These are phyloP conservation scores for Yamadazyma mexicana DNA, from an alignment of 1,139 yeast species.

Conservation along the genomic window DNA sequence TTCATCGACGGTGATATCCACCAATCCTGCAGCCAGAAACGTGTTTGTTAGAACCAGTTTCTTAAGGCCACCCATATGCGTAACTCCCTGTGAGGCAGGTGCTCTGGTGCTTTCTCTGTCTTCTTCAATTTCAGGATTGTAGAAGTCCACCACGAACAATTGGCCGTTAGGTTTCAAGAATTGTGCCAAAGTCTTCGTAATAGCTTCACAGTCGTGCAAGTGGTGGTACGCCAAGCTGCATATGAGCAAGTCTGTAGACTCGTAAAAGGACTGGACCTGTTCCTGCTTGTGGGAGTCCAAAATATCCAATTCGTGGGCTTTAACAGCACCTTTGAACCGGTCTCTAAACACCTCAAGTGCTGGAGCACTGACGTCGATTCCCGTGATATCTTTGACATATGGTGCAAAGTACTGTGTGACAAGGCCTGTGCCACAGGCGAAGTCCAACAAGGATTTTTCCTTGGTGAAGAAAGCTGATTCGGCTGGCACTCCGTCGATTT, in stretches of 20 bases:
- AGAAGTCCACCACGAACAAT: slow-evolving; percentile 37
- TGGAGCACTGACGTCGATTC: slow-evolving; percentile 37
- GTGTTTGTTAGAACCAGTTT: slow-evolving; percentile 23
- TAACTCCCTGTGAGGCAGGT: slow-evolving; percentile 19
- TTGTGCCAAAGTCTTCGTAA: slow-evolving; percentile 31
- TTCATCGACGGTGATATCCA: slow-evolving; percentile 23
- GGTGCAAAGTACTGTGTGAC: slow-evolving; percentile 32
- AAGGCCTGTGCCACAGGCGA: slow-evolving; percentile 49
- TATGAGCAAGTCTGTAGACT: slow-evolving; percentile 29
- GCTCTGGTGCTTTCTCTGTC: neutral
- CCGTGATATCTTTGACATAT: slow-evolving; percentile 27
- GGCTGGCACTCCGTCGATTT: slow-evolving; percentile 12
- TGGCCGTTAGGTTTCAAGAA: slow-evolving; percentile 36
- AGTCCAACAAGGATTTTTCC: slow-evolving; percentile 35
- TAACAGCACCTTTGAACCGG: slow-evolving; percentile 11
- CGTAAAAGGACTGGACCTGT: slow-evolving; percentile 15
- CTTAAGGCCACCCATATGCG: slow-evolving; percentile 38
- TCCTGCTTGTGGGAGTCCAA: slow-evolving; percentile 21
- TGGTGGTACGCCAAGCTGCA: slow-evolving; percentile 46
- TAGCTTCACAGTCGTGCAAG: slow-evolving; percentile 29
- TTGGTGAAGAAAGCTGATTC: slow-evolving; percentile 23
- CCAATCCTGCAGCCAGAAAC: slow-evolving; percentile 24
- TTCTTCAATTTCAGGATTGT: slow-evolving; percentile 13
- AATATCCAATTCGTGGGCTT: slow-evolving; percentile 22
- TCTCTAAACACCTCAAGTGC: slow-evolving; percentile 26